phyloP scores from a whole-genome alignment of 2,329 filamentous ascomycete genomes.

The Venturia oleaginea region DNA sequence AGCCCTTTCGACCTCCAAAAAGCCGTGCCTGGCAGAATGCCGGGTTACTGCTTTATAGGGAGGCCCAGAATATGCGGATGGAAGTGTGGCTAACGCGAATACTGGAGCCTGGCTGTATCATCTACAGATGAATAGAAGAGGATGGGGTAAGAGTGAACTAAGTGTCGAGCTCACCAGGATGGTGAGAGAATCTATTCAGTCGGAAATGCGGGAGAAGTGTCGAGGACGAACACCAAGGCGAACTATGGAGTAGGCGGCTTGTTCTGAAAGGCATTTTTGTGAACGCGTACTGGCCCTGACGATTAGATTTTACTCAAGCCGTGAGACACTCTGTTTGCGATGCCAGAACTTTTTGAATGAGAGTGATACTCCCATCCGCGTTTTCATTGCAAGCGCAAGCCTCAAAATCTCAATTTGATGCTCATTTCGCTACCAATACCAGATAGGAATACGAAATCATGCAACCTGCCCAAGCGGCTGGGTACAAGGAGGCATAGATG shows the following conservation, averaged over 20 bases:
- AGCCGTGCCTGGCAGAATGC: too few species aligned
- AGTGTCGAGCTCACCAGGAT: not conserved
- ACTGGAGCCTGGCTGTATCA: too few species aligned
- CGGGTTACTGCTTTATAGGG: too few species aligned
- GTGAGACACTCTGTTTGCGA: not conserved
- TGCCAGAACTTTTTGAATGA: too few species aligned
- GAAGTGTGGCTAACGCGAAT: too few species aligned
- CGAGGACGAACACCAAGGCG: not conserved
- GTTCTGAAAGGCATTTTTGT: too few species aligned
- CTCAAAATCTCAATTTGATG: not conserved
- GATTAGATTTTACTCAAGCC: not conserved
- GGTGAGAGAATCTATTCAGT: not conserved
- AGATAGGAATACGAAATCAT: not conserved
- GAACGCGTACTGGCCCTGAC: not conserved
- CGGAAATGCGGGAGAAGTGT: constrained; percentile 8
- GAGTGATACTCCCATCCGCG: not conserved
- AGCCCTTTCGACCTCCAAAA: too few species aligned
- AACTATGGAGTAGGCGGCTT: not conserved
- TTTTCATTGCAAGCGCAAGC: not conserved
- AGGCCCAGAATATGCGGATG: too few species aligned
- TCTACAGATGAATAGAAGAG: not conserved
- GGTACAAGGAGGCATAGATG: not conserved
- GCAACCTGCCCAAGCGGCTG: not conserved
- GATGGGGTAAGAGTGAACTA: not conserved
- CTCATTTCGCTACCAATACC: not conserved